Percentiles rank a stretch among this genome's conserved stretches.
These are phyloP conservation scores for Vanderwaltozyma tropicalis DNA, from an alignment of 805 yeast genomes.

Conservation along the genomic window DNA sequence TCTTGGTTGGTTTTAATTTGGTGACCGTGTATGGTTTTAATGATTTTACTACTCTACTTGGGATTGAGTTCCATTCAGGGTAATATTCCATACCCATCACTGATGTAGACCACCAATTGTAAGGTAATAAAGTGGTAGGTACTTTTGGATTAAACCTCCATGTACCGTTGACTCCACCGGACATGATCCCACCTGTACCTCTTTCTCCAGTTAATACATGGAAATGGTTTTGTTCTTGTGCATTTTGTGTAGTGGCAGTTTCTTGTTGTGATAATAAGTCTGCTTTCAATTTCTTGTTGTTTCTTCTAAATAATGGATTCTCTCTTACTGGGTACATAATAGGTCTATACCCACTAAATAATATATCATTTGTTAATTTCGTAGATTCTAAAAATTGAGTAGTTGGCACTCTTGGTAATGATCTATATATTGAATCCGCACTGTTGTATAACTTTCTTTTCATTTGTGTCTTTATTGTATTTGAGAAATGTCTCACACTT, in stretches of 20 bases:
- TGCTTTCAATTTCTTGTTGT: conserved; percentile 3
- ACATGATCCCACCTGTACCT: conserved; percentile 24
- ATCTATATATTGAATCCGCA: background rate
- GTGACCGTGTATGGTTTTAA: conserved; percentile 15
- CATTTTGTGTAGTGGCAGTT: background rate
- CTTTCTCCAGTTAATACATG: conserved; percentile 15
- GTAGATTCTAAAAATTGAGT: conserved; percentile 23
- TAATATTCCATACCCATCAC: conserved; percentile 25
- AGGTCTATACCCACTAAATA: conserved; percentile 27
- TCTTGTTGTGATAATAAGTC: background rate
- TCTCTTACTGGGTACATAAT: conserved; percentile 25
- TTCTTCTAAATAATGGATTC: conserved; percentile 22
- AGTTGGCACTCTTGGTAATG: conserved; percentile 26
- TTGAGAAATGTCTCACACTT: conserved; percentile 1
- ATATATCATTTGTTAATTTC: conserved; percentile 21
- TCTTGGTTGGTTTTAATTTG: background rate
- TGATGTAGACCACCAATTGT: conserved; percentile 22
- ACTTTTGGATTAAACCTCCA: conserved; percentile 23
- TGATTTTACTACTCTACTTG: conserved; percentile 13
- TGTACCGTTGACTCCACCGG: conserved; percentile 26
- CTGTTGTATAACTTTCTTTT: background rate
- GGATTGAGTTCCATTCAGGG: conserved; percentile 26
- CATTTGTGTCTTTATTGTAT: background rate
- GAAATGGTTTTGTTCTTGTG: background rate
- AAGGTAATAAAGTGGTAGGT: conserved; percentile 16